Conservation (phyloP, 108 stramenopile genomes). For the Chaetoceros tenuissimus region DNA sequence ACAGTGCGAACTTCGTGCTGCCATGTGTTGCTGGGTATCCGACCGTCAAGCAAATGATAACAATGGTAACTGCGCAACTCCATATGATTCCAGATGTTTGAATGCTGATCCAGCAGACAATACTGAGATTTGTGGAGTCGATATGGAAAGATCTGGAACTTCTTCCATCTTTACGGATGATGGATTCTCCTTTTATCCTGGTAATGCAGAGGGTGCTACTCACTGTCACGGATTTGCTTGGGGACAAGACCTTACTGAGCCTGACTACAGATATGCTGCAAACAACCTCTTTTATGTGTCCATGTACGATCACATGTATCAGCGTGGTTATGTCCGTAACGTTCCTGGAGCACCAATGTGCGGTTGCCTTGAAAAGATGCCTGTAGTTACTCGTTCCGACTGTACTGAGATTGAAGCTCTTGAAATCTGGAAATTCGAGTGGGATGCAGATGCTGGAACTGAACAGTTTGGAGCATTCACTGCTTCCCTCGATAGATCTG, state of each 20-base stretch:
- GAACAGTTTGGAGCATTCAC: slow-evolving; percentile 7
- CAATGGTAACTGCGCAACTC: slow-evolving; percentile 6
- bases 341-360: slow-evolving; percentile 41
- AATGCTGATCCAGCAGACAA: slow-evolving; percentile 39
- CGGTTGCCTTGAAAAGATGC: slow-evolving; percentile 39
- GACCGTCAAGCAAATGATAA: slow-evolving; percentile 9
- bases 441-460: too few relatives aligned
- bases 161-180: too few relatives aligned
- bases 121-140: slow-evolving; percentile 29
- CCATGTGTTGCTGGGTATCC: slow-evolving; percentile 5
- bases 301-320: slow-evolving; percentile 43
- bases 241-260: slow-evolving; percentile 4
- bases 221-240: slow-evolving; percentile 55
- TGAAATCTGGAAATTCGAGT: too few relatives aligned
- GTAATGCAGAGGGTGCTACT: slow-evolving; percentile 29
- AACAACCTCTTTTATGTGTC: slow-evolving; percentile 39
- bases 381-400: slow-evolving; percentile 36
- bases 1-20: slow-evolving; percentile 1
- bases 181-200: too few relatives aligned
- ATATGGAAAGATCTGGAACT: too few relatives aligned
- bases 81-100: slow-evolving; percentile 18
- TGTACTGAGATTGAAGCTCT: too few relatives aligned
- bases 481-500: slow-evolving; percentile 10
- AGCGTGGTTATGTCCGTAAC: slow-evolving; percentile 22
- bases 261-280: slow-evolving; percentile 1